Base-by-base conservation (phyloP, 495 filamentous ascomycete genomes). In the Penicillium cataractarum region DNA sequence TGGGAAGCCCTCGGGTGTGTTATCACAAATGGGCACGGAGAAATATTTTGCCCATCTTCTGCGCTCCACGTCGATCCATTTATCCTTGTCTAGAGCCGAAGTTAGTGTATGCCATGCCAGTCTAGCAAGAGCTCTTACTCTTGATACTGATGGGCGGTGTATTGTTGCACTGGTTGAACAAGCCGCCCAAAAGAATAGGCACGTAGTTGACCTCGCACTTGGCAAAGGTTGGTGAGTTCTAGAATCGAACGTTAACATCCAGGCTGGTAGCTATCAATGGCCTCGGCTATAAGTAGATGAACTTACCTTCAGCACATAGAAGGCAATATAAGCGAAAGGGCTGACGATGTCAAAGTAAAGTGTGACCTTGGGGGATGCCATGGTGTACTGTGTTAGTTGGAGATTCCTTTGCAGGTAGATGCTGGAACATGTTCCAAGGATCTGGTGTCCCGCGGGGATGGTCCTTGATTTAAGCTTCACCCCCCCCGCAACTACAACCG, bases 291-390 rank as follows among this genome's bases (percentile, higher is more conserved):
- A n/a, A 8, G 9, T 31, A 21, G 22, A 27, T n/a, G n/a, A 5
- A 74, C 83, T 58, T 72, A 88, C 89, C 58, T 76, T 76, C 46
- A 88, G 66, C 4, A 90, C 75, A 67, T 89, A 81, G 66, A 86
- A 92, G 2, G 86, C 89, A 64, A 86, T 77, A 58, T 90, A 91
- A 0, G 83, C 84, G 68, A 92, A 92, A 7, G 90, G 90, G 68
- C 84, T 88, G 31, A 92, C 83, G 32, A 87, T 82, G 72, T 91
- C 89, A 35, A 91, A 62, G 68, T 87, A 91, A 46, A 91, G 78
- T 0, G 81, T 87, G 44, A 92, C 80, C 72, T 87, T 84, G 21
- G 87, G 84, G n/a, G 52, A 63, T 17, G 74, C 67, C 82, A 86
- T 85, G 19, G 37, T 68, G 22, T 32, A 60, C 9, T 55, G n/a